Evolutionary conservation across 441 rosid genomes (phyloP).

Genomic region (Omphalea diandra): DNA sequence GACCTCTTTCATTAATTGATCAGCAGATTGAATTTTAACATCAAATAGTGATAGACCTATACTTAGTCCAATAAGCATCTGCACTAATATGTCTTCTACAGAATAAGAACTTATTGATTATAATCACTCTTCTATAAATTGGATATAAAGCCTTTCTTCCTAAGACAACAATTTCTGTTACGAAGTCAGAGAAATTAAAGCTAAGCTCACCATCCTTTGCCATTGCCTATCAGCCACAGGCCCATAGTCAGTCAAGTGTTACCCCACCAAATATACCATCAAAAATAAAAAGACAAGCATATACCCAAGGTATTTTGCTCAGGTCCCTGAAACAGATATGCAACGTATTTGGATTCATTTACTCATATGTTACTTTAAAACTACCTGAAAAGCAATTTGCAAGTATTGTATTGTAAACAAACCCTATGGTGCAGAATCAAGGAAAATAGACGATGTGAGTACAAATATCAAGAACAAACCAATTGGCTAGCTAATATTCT

Average conservation of each 20-base stretch:
- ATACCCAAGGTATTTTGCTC: slow-evolving; percentile 82
- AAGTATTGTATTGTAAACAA: neutral
- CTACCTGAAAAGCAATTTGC: neutral
- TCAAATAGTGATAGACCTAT: no score
- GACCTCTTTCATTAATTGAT: no score
- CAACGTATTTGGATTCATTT: slow-evolving; percentile 29
- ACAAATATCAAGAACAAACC: slow-evolving; percentile 53
- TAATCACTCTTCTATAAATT: neutral
- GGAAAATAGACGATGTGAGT: slow-evolving; percentile 64
- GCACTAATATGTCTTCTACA: neutral
- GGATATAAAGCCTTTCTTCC: neutral
- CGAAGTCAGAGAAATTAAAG: neutral
- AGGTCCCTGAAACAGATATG: slow-evolving; percentile 54
- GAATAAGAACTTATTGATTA: no score
- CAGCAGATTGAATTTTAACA: no score
- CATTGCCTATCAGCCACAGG: slow-evolving; percentile 25
- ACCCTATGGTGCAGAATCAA: slow-evolving; percentile 71
- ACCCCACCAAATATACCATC: slow-evolving; percentile 64
- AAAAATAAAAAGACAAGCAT: slow-evolving; percentile 53
- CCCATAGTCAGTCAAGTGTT: slow-evolving; percentile 20
- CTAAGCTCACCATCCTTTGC: slow-evolving; percentile 20
- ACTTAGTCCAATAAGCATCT: neutral
- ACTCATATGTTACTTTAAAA: slow-evolving; percentile 17
- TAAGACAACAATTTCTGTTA: neutral
- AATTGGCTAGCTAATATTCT: slow-evolving; percentile 50